Conservation (phyloP, 306 rosid genomes). For the Cucurbita argyrosperma region DNA sequence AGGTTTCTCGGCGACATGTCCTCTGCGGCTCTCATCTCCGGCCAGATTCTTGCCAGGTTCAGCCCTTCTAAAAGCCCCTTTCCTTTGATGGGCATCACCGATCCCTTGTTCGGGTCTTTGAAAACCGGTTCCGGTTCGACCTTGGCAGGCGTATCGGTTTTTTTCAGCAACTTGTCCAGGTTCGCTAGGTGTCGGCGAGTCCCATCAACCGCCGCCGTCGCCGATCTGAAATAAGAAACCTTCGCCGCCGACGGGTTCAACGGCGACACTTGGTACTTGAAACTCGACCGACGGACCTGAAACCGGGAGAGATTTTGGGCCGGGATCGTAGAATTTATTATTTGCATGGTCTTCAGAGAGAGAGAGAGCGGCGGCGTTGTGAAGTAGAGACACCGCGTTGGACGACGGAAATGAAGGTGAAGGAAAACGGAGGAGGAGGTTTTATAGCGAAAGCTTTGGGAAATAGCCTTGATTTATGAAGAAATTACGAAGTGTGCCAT, state of each 20-base stretch:
- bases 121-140: conserved; percentile 3
- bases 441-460: background rate
- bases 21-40: conserved; percentile 43
- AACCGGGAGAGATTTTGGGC: conserved; percentile 26
- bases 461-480: background rate
- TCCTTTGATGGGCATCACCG: conserved; percentile 19
- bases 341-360: conserved; percentile 19
- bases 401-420: background rate
- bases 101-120: background rate
- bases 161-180: conserved; percentile 57
- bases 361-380: background rate
- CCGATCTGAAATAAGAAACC: conserved; percentile 29
- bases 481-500: background rate
- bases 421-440: background rate
- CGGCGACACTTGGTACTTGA: conserved; percentile 34
- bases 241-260: conserved; percentile 28
- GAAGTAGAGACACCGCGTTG: background rate
- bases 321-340: conserved; percentile 32
- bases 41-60: conserved; percentile 41
- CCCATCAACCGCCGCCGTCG: background rate
- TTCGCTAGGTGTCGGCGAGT: conserved; percentile 51
- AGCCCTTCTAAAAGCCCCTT: conserved; percentile 39
- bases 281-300: conserved; percentile 34
- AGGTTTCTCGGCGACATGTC: conserved; percentile 79
- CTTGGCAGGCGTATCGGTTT: conserved; percentile 11